Evolutionary conservation across 148 eudicot genomes (phyloP), one percentile per base, ranked within the genome.

Genomic region (Talinum fruticosum): DNA sequence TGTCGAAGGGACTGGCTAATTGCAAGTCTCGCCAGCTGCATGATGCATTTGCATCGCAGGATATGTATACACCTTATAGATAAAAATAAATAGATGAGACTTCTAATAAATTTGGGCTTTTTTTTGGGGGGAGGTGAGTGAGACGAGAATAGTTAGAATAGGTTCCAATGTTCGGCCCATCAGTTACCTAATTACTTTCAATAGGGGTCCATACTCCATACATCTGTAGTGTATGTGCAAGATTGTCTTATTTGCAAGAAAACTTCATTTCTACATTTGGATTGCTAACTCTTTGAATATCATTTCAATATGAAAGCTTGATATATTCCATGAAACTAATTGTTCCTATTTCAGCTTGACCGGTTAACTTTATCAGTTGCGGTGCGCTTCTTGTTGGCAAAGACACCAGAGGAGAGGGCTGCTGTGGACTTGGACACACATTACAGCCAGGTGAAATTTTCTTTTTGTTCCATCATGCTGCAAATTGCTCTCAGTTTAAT

Each of bases 341-440:
- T 10, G 10, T 8, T 28, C 10, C 2, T 62, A 23, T 85, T 79
- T 83, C 89, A 95, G 99, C 72, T 90, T 80, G 93, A 92, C 72
- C 87, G 92, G 76, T 71, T 85, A 84, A 90, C 92, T 26, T 45
- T 93, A 72, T 91, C 98, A 24, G 82, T 96, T 73, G 93, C 90
- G 33, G 75, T 90, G 36, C 99, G 99, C 49, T 93, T 96, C 84
- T 34, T 89, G 79, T 82, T 79, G 90, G 99, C 99, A 57, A 93
- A 90, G 85, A 96, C 97, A 67, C 97, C 98, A 23, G 92, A 90
- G 81, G 90, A 93, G 80, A 91, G 99, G 81, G 99, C 99, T 77
- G 95, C 97, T 78, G 99, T 96, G 74, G 99, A 96, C 85, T 88
- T 96, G 86, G 99, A 96, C 80, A 93, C 98, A 23, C 99, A 96